Conservation (phyloP, 805 yeast genomes). For the Yarrowia divulgata region DNA sequence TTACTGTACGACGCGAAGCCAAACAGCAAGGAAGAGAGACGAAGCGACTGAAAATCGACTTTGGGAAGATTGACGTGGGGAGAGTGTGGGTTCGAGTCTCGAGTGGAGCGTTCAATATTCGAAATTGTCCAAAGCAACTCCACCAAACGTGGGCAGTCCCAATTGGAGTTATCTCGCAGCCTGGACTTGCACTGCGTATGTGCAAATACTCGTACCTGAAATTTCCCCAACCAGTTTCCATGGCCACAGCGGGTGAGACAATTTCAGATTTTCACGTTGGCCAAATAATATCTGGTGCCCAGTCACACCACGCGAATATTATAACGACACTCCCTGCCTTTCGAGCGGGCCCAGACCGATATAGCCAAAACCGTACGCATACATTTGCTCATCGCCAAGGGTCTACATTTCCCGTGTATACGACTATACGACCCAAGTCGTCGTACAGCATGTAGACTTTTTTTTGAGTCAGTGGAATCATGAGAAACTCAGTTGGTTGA, state of each 20-base stretch:
- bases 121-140: too few relatives aligned
- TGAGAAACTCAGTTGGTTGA: background rate
- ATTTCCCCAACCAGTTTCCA: too few relatives aligned
- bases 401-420: conserved; percentile 9
- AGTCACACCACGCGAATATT: background rate
- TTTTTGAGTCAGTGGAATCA: background rate
- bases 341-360: background rate
- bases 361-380: background rate
- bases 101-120: too few relatives aligned
- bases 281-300: background rate
- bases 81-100: conserved; percentile 2
- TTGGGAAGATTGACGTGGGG: background rate
- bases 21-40: background rate
- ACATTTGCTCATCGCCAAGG: conserved; percentile 15
- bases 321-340: background rate
- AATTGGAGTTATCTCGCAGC: too few relatives aligned
- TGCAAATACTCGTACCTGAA: too few relatives aligned
- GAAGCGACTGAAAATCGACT: background rate
- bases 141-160: too few relatives aligned
- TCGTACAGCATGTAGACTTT: background rate
- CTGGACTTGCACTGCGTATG: background rate
- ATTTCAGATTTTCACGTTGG: conserved; percentile 2
- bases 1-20: background rate
- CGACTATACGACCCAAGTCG: background rate
- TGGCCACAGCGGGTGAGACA: background rate